phyloP scores from a whole-genome alignment of 306 rosid genomes.

The Lathyrus aphaca region DNA sequence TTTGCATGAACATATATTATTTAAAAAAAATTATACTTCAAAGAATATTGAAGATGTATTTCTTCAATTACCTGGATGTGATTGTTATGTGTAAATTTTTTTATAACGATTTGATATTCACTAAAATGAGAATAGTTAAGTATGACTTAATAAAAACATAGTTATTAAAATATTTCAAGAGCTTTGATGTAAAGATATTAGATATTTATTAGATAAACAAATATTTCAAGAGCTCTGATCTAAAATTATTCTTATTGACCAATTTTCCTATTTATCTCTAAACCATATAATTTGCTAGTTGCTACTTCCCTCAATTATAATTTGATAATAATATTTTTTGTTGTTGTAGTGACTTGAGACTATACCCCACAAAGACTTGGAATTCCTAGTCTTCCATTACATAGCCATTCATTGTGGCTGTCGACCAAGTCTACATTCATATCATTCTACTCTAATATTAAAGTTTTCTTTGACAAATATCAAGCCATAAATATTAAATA shows the following conservation, averaged over 20 bases:
- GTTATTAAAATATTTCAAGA: background rate
- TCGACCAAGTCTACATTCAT: background rate
- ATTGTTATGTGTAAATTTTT: too few relatives aligned
- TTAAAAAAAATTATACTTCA: too few relatives aligned
- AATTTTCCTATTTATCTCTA: background rate
- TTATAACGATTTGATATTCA: too few relatives aligned
- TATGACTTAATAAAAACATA: too few relatives aligned
- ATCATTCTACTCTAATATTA: background rate
- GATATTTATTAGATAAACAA: too few relatives aligned
- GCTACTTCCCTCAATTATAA: background rate
- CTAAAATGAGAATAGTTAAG: too few relatives aligned
- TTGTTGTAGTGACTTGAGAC: background rate
- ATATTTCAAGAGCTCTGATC: too few relatives aligned
- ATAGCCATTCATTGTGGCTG: background rate
- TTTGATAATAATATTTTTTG: background rate
- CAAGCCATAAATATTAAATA: background rate
- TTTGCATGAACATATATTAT: too few relatives aligned
- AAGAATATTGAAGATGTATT: too few relatives aligned
- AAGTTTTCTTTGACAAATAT: background rate
- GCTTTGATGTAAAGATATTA: background rate
- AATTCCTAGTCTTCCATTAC: conserved; percentile 4
- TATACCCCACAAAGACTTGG: background rate
- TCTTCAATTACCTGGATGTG: too few relatives aligned
- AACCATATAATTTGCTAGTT: background rate
- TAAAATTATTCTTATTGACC: too few relatives aligned